phyloP scores from a whole-genome alignment of 441 rosid species.

The Mallotus japonicus region DNA sequence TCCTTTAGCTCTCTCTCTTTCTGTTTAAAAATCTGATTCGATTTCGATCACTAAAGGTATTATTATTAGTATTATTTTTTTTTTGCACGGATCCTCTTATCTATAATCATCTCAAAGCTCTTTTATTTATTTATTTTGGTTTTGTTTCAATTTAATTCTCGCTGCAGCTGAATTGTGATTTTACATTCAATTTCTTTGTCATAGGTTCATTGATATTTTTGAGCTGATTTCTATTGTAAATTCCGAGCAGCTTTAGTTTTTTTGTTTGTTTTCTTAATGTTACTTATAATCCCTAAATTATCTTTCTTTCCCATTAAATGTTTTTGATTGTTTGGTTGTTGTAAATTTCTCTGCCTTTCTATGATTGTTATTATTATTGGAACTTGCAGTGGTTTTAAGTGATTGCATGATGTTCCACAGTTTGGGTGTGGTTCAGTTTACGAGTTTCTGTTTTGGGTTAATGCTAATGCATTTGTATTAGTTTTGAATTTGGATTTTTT shows the following conservation, averaged over 20 bases:
- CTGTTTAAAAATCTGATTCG: not conserved
- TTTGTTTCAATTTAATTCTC: not conserved
- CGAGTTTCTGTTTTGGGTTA: not conserved
- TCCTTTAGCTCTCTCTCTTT: not conserved
- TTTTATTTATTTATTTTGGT: not conserved
- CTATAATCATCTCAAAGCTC: not conserved
- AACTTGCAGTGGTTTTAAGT: not conserved
- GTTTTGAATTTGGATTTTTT: not conserved
- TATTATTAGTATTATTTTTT: not conserved
- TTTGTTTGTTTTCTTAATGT: not conserved
- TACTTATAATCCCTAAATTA: not conserved
- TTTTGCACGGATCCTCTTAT: slow-evolving; percentile 11
- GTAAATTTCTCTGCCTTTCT: no score
- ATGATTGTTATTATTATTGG: not conserved
- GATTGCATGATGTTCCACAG: not conserved
- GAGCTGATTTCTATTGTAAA: slow-evolving; percentile 22
- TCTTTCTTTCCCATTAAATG: not conserved
- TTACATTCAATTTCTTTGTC: not conserved
- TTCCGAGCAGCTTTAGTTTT: not conserved
- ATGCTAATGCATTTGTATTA: not conserved
- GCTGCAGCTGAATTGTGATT: not conserved
- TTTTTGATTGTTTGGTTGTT: not conserved
- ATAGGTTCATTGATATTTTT: slow-evolving; percentile 12
- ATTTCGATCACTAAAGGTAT: slow-evolving; percentile 4
- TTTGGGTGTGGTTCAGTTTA: not conserved